Evolutionary conservation across 148 eudicot genomes (phyloP), one percentile per base, ranked within the genome.

Genomic region (Vaccinium vitisidaea): DNA sequence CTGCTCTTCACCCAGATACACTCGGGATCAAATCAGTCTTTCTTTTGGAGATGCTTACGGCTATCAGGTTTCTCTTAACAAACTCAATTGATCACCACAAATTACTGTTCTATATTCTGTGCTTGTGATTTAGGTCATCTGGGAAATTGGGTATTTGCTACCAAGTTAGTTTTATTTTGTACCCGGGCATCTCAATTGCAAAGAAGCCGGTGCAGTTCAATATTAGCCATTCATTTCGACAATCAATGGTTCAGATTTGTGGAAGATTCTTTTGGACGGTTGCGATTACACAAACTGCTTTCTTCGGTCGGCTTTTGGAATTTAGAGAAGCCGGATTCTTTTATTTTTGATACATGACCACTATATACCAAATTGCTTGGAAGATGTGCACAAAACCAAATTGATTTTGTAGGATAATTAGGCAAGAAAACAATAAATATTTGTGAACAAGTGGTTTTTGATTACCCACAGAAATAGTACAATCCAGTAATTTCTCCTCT

Each of bases 31-130:
- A 15, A 89, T 91, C 86, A 87, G 90, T 85, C 86, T 91, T 67
- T 58, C 93, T 21, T 91, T 91, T 23, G 93, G 93, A 58, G 93
- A 91, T 80, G 90, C 91, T 46, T 89, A 89, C 65, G 93, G 93
- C 54, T 71, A 87, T 87, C 92, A 91, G 91, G 92, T 90, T 75
- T 53, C 32, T 6, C 27, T 25, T 69, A 36, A n/a, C 30, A 50
- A n/a, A 30, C 54, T 71, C 18, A 6, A 3, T 39, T 1, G 61
- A 55, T 69, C 7, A 12, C 23, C 75, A 25, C 23, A 32, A 11
- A 9, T 14, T 36, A 36, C 30, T n/a, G 3, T 43, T 65, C 15
- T 65, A 65, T n/a, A 10, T 10, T 65, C 75, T 21, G 13, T 59
- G 1, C 70, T 2, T n/a, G 49, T 49, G 76, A 81, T 65, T 23